Evolutionary conservation across 1,139 yeast genomes (phyloP).

Genomic region (Dujonia santamariae): DNA sequence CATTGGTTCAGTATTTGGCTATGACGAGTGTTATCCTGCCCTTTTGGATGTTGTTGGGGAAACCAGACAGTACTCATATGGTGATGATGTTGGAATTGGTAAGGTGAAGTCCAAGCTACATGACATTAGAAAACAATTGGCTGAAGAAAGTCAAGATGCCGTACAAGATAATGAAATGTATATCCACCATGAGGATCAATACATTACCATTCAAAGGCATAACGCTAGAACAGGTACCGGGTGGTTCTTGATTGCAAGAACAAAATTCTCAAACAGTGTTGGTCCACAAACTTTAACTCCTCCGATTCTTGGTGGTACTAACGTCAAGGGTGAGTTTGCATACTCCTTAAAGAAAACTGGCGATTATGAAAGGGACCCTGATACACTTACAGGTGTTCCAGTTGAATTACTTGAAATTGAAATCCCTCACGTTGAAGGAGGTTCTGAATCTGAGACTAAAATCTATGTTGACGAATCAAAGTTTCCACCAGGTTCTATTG

Average conservation of each 20-base stretch:
- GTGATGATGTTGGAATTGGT: constrained; percentile 62
- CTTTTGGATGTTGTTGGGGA: constrained; percentile 83
- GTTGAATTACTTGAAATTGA: constrained; percentile 54
- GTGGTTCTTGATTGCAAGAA: constrained; percentile 83
- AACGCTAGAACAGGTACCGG: constrained; percentile 86
- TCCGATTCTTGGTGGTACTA: constrained; percentile 62
- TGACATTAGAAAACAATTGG: constrained; percentile 56
- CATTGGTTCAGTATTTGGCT: constrained; percentile 92
- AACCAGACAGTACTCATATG: constrained; percentile 53
- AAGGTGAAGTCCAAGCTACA: constrained; percentile 62
- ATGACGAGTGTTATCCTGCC: constrained; percentile 86
- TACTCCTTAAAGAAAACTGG: constrained; percentile 55
- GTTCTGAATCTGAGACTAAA: constrained; percentile 41
- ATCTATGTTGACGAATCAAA: constrained; percentile 50
- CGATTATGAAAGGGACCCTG: constrained; percentile 39
- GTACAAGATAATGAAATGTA: constrained; percentile 84
- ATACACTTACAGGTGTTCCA: constrained; percentile 59
- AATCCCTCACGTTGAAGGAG: constrained; percentile 45
- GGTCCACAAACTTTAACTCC: constrained; percentile 58
- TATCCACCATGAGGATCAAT: constrained; percentile 92
- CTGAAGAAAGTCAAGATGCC: constrained; percentile 61
- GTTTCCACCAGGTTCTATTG: constrained; percentile 90
- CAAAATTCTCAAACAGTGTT: constrained; percentile 56
- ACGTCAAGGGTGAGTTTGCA: constrained; percentile 58
- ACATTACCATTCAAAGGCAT: constrained; percentile 83